Conservation (phyloP, 208 protist genomes). For the Trypanosoma lewisi region DNA sequence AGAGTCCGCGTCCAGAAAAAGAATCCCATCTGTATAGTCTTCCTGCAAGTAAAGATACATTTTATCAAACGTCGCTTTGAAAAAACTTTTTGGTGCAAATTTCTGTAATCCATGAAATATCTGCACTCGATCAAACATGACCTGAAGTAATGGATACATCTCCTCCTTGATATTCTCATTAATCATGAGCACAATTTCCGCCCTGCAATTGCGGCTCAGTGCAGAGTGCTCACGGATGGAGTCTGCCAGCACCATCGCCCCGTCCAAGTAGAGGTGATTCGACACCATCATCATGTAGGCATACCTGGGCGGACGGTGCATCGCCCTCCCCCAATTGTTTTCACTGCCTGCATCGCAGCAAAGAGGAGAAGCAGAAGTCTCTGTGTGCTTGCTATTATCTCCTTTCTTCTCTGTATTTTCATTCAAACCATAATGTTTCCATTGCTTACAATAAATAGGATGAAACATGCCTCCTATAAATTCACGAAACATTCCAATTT, state of each 20-base stretch:
- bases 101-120: constrained; percentile 21
- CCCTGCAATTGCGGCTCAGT: constrained; percentile 10
- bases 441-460: constrained; percentile 11
- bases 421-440: neutral
- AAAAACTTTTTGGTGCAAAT: constrained; percentile 21
- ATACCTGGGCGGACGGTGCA: constrained; percentile 13
- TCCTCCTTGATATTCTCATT: constrained; percentile 23
- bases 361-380: no score
- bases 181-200: constrained; percentile 31
- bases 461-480: constrained; percentile 30
- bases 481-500: constrained; percentile 23
- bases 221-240: constrained; percentile 28
- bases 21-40: constrained; percentile 29
- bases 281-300: constrained; percentile 30
- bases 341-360: constrained; percentile 4
- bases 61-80: constrained; percentile 34
- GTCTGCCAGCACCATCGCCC: constrained; percentile 30
- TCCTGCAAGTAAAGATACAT: constrained; percentile 28
- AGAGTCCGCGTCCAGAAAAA: constrained; percentile 31
- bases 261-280: constrained; percentile 33
- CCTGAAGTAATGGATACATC: constrained; percentile 24
- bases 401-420: neutral
- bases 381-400: neutral
- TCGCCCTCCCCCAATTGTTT: neutral
- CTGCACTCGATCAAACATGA: constrained; percentile 26